Evolutionary conservation across 306 rosid species (phyloP), one percentile per base, ranked within the genome.

Genomic region (Quercus variabilis): DNA sequence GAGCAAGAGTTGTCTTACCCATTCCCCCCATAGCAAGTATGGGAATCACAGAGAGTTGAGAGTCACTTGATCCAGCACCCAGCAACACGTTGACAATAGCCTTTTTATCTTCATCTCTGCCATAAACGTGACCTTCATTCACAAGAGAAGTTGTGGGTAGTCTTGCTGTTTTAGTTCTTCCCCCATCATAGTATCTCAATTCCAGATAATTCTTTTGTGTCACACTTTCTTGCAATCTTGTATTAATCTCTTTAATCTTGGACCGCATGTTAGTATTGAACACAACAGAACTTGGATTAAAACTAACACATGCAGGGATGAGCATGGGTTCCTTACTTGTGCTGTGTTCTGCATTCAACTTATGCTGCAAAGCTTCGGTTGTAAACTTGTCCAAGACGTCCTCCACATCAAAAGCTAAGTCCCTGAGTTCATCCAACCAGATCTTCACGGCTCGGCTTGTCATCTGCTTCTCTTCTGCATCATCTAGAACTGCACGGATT

Each of bases 311-410:
- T 20, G 73, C 54, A 3, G 6, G 65, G 26, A 59, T 21, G 65
- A 21, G 65, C 5, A 20, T 30, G 1, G 35, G 73, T 79, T 59
- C 72, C 82, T 59, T 49, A 10, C 38, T 13, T 11, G 64, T 2
- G 49, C 31, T 11, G 1, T 0, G 30, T 10, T 59, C 33, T 17
- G 14, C 52, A 17, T 26, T 5, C 4, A 2, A 43, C 63, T 58
- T 18, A 5, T 51, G 74, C 0, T 33, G 58, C 3, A 75, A 55
- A 6, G 65, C 73, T 65, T 84, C 33, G 0, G 25, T 73, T 2
- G 72, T 67, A 60, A 54, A 69, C 33, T 80, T 74, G 26, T 82
- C 78, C 19, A 86, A 69, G 8, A 68, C 4, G 54, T 84, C 79
- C 2, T 80, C 84, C 6, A 84, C 14, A 1, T 71, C 54, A 28